Base-by-base conservation (phyloP, 306 rosid species). In the Malus fusca region DNA sequence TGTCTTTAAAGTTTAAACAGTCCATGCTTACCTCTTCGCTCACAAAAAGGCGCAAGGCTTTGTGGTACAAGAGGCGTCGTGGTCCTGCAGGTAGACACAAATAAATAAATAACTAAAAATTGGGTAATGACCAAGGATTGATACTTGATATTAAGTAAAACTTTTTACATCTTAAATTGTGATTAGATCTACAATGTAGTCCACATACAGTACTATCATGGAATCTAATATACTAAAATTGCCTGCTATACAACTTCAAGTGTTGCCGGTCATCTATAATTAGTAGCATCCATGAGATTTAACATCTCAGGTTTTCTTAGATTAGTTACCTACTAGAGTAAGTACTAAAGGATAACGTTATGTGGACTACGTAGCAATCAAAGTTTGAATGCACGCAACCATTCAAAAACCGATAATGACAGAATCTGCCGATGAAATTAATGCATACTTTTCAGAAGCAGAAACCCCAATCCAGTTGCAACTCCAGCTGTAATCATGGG, bases 21-120 rank as follows among this genome's bases (percentile, higher is more conserved):
- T 46, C 26, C 26, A 5, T 71, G 74, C 93, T 77, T 73, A 90
- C 98, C 97, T 92, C 98, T 79, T 95, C 96, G 35, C 91, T 95
- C 33, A 40, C 43, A 56, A 95, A 88, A 80, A 95, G 90, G 66
- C 83, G 97, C 82, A 86, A 31, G 13, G 90, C 80, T 74, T 87
- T 95, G 86, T 90, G 63, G 88, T 88, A 92, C 83, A 95, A 81
- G 52, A 88, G 73, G 60, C 75, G 88, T 18, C 97, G 91, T 55
- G 98, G 97, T 82, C 89, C 98, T 95, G 85, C 81, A 82, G 15
- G 44, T 40, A 40, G 44, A 40, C 44, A 9, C 11, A 42, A 52
- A 52, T 26, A 81, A 17, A 85, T 40, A 73, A 28, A 37, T 7
- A 37, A 37, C 42, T 37, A 37, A 37, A 69, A 76, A 75, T 72